Base-by-base conservation (phyloP, 345 rosid species). In the Corymbia maculata region DNA sequence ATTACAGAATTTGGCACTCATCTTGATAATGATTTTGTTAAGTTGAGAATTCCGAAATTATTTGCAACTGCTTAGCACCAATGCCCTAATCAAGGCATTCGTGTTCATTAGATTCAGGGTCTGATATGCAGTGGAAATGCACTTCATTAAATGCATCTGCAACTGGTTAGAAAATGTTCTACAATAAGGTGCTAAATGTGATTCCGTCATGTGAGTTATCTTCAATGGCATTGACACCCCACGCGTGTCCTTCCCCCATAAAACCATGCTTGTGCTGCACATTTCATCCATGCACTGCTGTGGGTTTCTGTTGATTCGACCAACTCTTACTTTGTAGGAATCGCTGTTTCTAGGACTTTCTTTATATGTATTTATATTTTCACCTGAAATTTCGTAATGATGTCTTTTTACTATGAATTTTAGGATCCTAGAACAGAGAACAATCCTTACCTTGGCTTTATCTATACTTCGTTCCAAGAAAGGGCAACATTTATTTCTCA, bases 401-500 rank as follows among this genome's bases (percentile, higher is more conserved):
- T 88, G 59, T 66, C 19, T 49, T 55, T 42, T 64, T 50, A n/a
- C 59, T 14, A 82, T 45, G 44, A 57, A 89, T 86, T 42, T 24
- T 88, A 98, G 99, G 99, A 97, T 92, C 97, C 98, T 1, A 89
- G 94, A 61, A 94, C 97, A 0, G 99, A 96, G 92, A 96, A 98
- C 90, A 97, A 91, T 45, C 99, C 99, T 3, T 98, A 95, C 91
- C 96, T 94, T 45, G 98, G 99, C 21, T 96, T 95, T 91, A 96
- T 98, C 93, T 97, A 97, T 90, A 96, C 99, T 12, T 94, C 99
- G 16, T 97, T 97, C 90, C 99, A 97, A 93, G 99, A 98, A 88
- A 94, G 99, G 92, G 99, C 99, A 17, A 98, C 99, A 44, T 98
- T 98, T 87, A 85, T 98, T 89, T 97, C 99, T 86, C 99, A 98